A percentile compares a stretch with the other conserved stretches of the same genome.
These are phyloP conservation scores for Linum tenue DNA, from an alignment of 345 rosid genomes.

Conservation along the genomic window DNA sequence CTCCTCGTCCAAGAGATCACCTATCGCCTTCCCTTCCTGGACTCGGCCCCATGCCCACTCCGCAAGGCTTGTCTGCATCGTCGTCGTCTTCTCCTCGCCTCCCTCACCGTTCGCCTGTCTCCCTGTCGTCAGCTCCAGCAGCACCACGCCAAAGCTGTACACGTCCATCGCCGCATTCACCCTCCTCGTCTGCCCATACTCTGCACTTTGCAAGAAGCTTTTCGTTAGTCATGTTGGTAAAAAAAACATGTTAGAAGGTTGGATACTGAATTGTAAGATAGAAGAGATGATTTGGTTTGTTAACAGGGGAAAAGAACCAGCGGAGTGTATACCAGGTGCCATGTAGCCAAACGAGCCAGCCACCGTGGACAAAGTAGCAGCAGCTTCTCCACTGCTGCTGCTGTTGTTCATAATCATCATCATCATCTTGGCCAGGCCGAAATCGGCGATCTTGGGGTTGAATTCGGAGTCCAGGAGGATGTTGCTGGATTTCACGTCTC, in stretches of 20 bases:
- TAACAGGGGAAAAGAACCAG: too few species aligned
- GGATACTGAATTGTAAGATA: too few species aligned
- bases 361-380: conserved; percentile 12
- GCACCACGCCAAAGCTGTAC: conserved; percentile 10
- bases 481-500: conserved; percentile 24
- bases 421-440: conserved; percentile 19
- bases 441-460: conserved; percentile 26
- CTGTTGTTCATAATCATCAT: background rate
- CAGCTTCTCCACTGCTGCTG: conserved; percentile 1
- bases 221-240: too few species aligned
- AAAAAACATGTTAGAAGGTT: too few species aligned
- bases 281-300: too few species aligned
- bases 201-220: conserved; percentile 8
- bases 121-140: conserved; percentile 22
- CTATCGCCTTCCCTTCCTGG: conserved; percentile 12
- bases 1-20: conserved; percentile 12
- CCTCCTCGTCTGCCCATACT: conserved; percentile 14
- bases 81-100: conserved; percentile 9
- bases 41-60: conserved; percentile 18
- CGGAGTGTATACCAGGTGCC: conserved; percentile 17
- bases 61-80: background rate
- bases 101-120: conserved; percentile 13
- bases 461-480: conserved; percentile 19
- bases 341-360: conserved; percentile 21
- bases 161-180: conserved; percentile 5